phyloP scores from a whole-genome alignment of 495 filamentous ascomycete species.

The Hypoxylon subgilvum region DNA sequence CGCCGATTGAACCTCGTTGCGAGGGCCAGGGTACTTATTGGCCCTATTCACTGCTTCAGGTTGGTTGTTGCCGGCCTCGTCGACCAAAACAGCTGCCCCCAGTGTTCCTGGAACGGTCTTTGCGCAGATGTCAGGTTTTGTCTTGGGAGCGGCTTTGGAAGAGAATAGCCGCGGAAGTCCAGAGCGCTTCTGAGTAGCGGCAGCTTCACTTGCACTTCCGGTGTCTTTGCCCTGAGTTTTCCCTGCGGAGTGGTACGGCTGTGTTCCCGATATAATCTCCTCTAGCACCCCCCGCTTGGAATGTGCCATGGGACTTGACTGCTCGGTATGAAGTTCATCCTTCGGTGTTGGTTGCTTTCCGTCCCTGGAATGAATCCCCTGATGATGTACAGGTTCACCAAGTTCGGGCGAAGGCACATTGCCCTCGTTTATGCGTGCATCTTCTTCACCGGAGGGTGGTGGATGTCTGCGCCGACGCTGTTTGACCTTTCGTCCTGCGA shows the following conservation, averaged over 20 bases:
- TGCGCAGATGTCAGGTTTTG: not conserved
- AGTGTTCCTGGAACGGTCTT: not conserved
- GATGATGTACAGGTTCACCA: not conserved
- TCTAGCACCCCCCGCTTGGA: not conserved
- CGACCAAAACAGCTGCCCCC: not conserved
- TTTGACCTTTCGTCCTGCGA: too few relatives aligned
- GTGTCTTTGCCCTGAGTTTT: not conserved
- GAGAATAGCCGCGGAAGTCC: not conserved
- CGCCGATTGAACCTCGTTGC: not conserved
- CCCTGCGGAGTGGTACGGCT: not conserved
- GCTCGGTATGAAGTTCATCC: not conserved
- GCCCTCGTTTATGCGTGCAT: not conserved
- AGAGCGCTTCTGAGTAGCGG: not conserved
- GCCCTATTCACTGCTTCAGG: not conserved
- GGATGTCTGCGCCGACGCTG: too few relatives aligned
- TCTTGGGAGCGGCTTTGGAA: not conserved
- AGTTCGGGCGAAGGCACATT: not conserved
- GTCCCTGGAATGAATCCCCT: not conserved
- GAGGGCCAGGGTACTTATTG: not conserved
- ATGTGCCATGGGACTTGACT: not conserved
- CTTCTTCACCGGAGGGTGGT: not conserved
- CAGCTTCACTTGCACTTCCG: not conserved
- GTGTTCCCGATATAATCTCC: not conserved
- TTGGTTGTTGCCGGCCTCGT: not conserved
- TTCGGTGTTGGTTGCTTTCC: not conserved